Percentiles rank a stretch among this genome's conserved stretches.
Conservation (phyloP, 2,329 filamentous ascomycete genomes). For the Colletotrichum somersetense region DNA sequence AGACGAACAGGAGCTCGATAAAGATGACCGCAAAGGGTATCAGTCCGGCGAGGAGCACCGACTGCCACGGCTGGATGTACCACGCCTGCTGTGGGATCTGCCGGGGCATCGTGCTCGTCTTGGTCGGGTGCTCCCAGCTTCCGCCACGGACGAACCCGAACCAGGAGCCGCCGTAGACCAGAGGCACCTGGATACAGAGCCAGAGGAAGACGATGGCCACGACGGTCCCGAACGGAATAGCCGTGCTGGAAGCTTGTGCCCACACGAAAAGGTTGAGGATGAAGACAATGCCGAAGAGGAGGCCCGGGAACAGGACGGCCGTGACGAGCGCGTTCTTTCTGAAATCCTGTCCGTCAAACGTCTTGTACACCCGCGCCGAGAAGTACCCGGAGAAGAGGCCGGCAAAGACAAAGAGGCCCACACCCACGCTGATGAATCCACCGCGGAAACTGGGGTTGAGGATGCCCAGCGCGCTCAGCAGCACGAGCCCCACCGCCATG, state of each 20-base stretch:
- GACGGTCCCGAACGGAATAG: slow-evolving; percentile 85
- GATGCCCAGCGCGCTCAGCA: slow-evolving; percentile 80
- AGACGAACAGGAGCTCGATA: slow-evolving; percentile 88
- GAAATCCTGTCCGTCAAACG: slow-evolving; percentile 82
- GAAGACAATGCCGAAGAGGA: slow-evolving; percentile 81
- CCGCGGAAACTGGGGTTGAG: slow-evolving; percentile 91
- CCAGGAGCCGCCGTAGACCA: slow-evolving; percentile 85
- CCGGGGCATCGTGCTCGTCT: slow-evolving; percentile 77
- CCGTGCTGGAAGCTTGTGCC: slow-evolving; percentile 89
- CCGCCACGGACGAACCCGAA: slow-evolving; percentile 77
- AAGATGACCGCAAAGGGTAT: slow-evolving; percentile 90
- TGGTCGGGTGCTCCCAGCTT: slow-evolving; percentile 85
- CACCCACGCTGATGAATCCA: slow-evolving; percentile 86
- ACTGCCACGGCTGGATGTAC: slow-evolving; percentile 76
- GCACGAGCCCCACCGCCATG: slow-evolving; percentile 79
- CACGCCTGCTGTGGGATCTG: slow-evolving; percentile 81
- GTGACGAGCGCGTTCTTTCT: slow-evolving; percentile 83
- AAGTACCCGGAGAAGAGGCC: slow-evolving; percentile 90
- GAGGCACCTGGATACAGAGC: slow-evolving; percentile 87
- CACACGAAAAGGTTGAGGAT: slow-evolving; percentile 90
- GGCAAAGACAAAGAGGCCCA: slow-evolving; percentile 86
- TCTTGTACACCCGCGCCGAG: slow-evolving; percentile 85
- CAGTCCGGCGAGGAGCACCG: slow-evolving; percentile 78
- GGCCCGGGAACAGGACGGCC: slow-evolving; percentile 81
- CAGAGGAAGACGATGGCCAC: slow-evolving; percentile 80